Evolutionary conservation across 208 protist species (phyloP).

Genomic region (Sergeia podlipaevii): DNA sequence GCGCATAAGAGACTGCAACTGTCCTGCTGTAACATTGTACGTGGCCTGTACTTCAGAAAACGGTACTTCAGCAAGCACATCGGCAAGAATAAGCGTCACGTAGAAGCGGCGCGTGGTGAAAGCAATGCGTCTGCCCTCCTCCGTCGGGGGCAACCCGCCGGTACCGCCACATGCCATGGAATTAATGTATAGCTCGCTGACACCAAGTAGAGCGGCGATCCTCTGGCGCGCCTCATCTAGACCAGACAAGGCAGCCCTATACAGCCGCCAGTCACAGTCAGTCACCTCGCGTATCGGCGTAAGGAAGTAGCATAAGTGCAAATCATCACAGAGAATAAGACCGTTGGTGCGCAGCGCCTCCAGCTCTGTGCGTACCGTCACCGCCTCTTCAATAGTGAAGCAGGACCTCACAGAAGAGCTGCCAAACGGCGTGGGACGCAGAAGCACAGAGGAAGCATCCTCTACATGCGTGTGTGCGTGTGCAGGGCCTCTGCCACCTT

Average conservation of each 20-base stretch:
- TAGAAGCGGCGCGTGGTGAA: constrained; percentile 88
- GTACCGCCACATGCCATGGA: constrained; percentile 65
- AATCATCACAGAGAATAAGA: constrained; percentile 84
- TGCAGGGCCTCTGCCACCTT: too few species aligned
- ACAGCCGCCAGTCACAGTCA: constrained; percentile 71
- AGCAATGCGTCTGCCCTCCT: constrained; percentile 27
- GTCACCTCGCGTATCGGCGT: constrained; percentile 79
- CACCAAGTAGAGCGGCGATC: constrained; percentile 69
- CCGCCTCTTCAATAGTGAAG: constrained; percentile 78
- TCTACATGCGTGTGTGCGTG: background rate
- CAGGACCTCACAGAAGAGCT: constrained; percentile 69
- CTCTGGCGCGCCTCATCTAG: constrained; percentile 69
- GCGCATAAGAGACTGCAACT: constrained; percentile 82
- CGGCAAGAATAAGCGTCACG: constrained; percentile 83
- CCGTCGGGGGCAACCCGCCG: background rate
- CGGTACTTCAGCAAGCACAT: constrained; percentile 81
- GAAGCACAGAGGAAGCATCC: background rate
- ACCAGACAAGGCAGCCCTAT: constrained; percentile 49
- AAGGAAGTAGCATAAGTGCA: constrained; percentile 89
- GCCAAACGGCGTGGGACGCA: constrained; percentile 67
- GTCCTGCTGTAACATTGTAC: constrained; percentile 76
- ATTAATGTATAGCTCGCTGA: constrained; percentile 75
- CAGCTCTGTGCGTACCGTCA: constrained; percentile 63
- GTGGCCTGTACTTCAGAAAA: constrained; percentile 52
- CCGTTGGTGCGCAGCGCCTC: constrained; percentile 59